Percentiles rank a stretch among this genome's conserved stretches.
phyloP scores from a whole-genome alignment of 768 basidiomycete species.

The Hygrophorus russula region DNA sequence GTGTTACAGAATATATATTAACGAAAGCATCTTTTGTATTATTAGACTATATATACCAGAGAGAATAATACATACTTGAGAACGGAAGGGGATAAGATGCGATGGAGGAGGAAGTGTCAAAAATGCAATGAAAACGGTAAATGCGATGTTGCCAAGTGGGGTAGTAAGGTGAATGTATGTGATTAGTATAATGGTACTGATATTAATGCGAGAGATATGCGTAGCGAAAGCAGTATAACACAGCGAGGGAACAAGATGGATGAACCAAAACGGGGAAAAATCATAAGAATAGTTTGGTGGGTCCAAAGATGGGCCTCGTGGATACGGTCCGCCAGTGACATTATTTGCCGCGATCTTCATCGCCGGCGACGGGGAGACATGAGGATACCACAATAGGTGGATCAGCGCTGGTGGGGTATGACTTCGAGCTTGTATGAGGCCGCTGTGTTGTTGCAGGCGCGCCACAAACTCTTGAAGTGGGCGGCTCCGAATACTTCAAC shows the following conservation, averaged over 20 bases:
- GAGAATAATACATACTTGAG: neutral
- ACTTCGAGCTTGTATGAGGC: constrained; percentile 69
- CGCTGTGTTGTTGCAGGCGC: constrained; percentile 60
- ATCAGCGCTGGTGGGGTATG: constrained; percentile 28
- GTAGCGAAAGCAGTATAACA: constrained; percentile 7
- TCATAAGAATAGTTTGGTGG: constrained; percentile 18
- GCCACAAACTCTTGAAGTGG: constrained; percentile 62
- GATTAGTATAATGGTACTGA: constrained; percentile 2
- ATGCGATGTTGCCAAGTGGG: constrained; percentile 10
- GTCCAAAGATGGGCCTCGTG: constrained; percentile 9
- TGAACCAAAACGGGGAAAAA: constrained; percentile 9
- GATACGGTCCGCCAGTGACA: constrained; percentile 2
- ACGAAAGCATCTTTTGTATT: too few species aligned
- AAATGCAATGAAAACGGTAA: constrained; percentile 10
- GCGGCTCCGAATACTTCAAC: constrained; percentile 63
- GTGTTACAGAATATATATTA: too few species aligned
- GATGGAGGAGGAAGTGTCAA: neutral
- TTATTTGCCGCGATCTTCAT: neutral
- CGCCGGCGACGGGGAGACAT: neutral
- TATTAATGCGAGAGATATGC: neutral
- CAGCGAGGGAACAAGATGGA: constrained; percentile 8
- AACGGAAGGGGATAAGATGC: constrained; percentile 4
- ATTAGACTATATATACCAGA: too few species aligned
- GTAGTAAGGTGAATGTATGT: constrained; percentile 14
- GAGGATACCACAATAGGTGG: constrained; percentile 9